Evolutionary conservation across 495 filamentous ascomycete species (phyloP), one percentile per base, ranked within the genome.

Genomic region (Penicillium chermesinum): DNA sequence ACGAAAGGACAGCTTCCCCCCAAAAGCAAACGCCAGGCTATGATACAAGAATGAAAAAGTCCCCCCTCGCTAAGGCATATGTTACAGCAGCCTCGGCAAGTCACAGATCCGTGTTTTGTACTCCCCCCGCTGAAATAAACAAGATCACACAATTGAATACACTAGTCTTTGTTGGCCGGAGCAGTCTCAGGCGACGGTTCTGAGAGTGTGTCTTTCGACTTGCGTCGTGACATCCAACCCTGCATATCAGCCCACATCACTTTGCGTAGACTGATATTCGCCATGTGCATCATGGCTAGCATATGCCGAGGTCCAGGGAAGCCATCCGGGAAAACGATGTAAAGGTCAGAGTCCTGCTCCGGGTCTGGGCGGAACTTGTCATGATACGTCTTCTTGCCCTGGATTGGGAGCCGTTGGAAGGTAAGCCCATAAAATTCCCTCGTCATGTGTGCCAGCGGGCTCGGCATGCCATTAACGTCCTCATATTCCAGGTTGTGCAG

Each of bases 331-430:
- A 74, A 72, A 10, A 70, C 54, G 35, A 72, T 30, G 46, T 62
- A 68, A 2, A 73, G 49, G 0, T 50, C 60, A 1, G 57, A 59
- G n/a, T 69, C 66, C 36, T 65, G 61, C 1, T 18, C 35, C 5
- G 50, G 33, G 46, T 73, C 69, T 0, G 71, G 69, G 1, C 57
- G 57, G 25, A 69, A 71, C 41, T 72, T 72, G 40, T 73, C 70
- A 48, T 70, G 58, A 36, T 71, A 72, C 0, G 63, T 69, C 51
- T 67, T 72, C 59, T 75, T 75, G 0, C 71, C 71, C 1, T 48
- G 51, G 2, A 75, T 54, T 0, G 65, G 67, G 2, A 72, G 49
- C 2, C 64, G 55, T 7, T 42, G 56, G 25, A 68, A 70, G 0
- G 65, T 55, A 25, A 53, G 57, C 0, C 44, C 44, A 40, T 72